Evolutionary conservation across 768 basidiomycete genomes (phyloP).

Genomic region (Tricholoma hemisulphureum): DNA sequence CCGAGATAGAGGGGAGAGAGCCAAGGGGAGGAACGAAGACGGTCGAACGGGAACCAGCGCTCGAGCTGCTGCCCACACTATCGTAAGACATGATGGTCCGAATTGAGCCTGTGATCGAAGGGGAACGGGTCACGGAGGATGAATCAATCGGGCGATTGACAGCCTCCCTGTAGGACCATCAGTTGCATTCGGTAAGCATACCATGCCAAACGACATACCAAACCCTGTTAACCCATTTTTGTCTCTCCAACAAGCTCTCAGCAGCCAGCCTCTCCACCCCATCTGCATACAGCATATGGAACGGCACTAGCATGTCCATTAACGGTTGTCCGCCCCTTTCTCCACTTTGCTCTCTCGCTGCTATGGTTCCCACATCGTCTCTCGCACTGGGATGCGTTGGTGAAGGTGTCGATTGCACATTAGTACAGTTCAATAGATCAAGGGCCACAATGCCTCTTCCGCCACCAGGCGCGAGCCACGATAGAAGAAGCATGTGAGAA

Average conservation of each 20-base stretch:
- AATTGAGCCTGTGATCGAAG: slow-evolving; percentile 50
- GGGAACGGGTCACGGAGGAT: slow-evolving; percentile 50
- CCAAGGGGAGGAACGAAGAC: slow-evolving; percentile 77
- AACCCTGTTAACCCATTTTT: slow-evolving; percentile 88
- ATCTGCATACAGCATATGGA: slow-evolving; percentile 87
- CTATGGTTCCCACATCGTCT: slow-evolving; percentile 85
- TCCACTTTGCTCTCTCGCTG: slow-evolving; percentile 63
- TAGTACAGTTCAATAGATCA: slow-evolving; percentile 83
- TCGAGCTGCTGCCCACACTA: slow-evolving; percentile 41
- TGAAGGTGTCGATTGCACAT: slow-evolving; percentile 79
- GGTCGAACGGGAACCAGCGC: slow-evolving; percentile 65
- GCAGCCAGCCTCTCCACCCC: slow-evolving; percentile 86
- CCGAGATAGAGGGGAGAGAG: slow-evolving; percentile 68
- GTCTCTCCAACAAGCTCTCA: slow-evolving; percentile 83
- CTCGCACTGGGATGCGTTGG: slow-evolving; percentile 77
- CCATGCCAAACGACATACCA: slow-evolving; percentile 54
- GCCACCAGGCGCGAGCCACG: slow-evolving; percentile 83
- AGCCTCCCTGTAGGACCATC: slow-evolving; percentile 60
- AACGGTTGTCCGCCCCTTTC: slow-evolving; percentile 47
- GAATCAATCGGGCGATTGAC: slow-evolving; percentile 57
- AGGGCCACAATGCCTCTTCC: slow-evolving; percentile 83
- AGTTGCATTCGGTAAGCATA: not conserved
- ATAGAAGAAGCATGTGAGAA: slow-evolving; percentile 79
- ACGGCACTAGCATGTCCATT: slow-evolving; percentile 79
- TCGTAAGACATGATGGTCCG: slow-evolving; percentile 65